phyloP scores from a whole-genome alignment of 228 moss, liverwort and hornwort genomes.

The Sphagnum magellanicum region DNA sequence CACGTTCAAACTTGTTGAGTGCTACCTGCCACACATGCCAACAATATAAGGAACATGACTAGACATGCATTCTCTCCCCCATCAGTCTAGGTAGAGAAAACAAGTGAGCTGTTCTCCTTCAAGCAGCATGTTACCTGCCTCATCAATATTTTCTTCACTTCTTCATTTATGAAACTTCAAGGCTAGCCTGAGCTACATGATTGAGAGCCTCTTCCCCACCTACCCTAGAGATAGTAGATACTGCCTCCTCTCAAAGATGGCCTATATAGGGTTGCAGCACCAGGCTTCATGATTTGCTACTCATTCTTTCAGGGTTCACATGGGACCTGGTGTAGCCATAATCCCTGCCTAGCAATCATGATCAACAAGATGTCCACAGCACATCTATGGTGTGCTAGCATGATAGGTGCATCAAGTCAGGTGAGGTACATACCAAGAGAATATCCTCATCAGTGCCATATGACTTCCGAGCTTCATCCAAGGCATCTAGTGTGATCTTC shows the following conservation, averaged over 20 bases:
- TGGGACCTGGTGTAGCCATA: not conserved
- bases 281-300: not conserved
- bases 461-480: constrained; percentile 88
- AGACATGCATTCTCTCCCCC: not conserved
- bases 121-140: not conserved
- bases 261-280: not conserved
- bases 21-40: constrained; percentile 52
- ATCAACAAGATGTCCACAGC: not conserved
- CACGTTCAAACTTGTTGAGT: constrained; percentile 50
- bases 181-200: not conserved
- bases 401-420: not conserved
- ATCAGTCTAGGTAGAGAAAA: too few relatives aligned
- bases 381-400: not conserved
- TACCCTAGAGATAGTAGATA: not conserved
- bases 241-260: not conserved
- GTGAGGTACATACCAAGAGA: constrained; percentile 57
- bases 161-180: not conserved
- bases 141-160: not conserved
- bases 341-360: not conserved
- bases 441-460: constrained; percentile 98
- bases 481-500: constrained; percentile 76
- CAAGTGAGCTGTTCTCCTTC: not conserved
- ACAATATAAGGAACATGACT: not conserved
- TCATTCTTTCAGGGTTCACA: not conserved
- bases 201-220: not conserved